These are phyloP conservation scores for Ricinus communis DNA, from an alignment of 345 rosid species.

Conservation along the genomic window DNA sequence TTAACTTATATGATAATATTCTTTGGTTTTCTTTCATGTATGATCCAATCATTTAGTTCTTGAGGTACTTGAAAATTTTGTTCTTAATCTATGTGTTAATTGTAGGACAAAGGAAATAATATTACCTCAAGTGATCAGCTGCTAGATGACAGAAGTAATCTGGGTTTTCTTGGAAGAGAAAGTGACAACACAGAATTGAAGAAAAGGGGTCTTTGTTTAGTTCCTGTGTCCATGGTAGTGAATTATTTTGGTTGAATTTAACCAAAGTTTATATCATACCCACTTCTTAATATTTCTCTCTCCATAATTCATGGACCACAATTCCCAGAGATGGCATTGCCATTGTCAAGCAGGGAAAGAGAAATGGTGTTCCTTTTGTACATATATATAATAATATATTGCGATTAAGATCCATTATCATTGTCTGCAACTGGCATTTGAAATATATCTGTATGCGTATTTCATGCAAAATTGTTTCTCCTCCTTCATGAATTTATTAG, in stretches of 20 bases:
- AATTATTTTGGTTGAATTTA: slow-evolving; percentile 43
- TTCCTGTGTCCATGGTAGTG: slow-evolving; percentile 51
- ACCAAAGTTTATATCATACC: not conserved
- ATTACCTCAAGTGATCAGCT: slow-evolving; percentile 4
- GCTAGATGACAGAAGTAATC: slow-evolving; percentile 20
- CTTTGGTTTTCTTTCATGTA: not conserved
- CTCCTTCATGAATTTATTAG: too few relatives aligned
- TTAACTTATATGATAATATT: not conserved
- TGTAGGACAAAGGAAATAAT: slow-evolving; percentile 30
- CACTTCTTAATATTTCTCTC: not conserved
- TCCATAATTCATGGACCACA: not conserved
- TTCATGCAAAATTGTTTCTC: not conserved
- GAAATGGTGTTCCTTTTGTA: too few relatives aligned
- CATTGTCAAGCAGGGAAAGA: too few relatives aligned
- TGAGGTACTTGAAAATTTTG: too few relatives aligned
- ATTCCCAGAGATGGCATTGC: too few relatives aligned
- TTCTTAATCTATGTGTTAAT: not conserved
- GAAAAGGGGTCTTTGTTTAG: slow-evolving; percentile 67
- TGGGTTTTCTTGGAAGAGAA: slow-evolving; percentile 25
- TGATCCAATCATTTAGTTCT: too few relatives aligned
- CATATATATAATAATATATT: not conserved
- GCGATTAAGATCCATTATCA: not conserved
- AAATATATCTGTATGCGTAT: not conserved
- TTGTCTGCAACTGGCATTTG: not conserved
- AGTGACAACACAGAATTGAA: slow-evolving; percentile 47